Conservation (phyloP, 2,329 filamentous ascomycete genomes). For the Botrytis tulipae region DNA sequence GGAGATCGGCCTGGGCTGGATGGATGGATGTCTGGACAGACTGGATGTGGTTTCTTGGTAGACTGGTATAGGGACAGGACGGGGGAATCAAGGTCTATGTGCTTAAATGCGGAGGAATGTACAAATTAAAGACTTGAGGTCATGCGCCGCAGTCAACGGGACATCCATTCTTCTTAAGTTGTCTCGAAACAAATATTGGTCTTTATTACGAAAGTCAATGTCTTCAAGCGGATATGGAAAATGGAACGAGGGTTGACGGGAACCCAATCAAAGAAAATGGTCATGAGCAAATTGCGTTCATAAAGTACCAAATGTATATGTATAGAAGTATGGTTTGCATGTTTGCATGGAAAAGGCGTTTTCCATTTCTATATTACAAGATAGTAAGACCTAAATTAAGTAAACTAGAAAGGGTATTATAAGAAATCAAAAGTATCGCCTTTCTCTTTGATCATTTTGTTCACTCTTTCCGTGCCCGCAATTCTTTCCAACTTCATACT, state of each 20-base stretch:
- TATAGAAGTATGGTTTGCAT: constrained; percentile 20
- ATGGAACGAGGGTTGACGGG: constrained; percentile 62
- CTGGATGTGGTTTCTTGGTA: not conserved
- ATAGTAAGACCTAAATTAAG: not conserved
- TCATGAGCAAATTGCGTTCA: constrained; percentile 90
- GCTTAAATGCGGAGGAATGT: not conserved
- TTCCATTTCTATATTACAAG: constrained; percentile 17
- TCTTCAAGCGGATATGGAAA: constrained; percentile 71
- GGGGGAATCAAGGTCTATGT: constrained; percentile 23
- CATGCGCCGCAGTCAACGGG: constrained; percentile 87
- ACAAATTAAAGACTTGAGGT: constrained; percentile 82
- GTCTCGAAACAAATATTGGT: constrained; percentile 77
- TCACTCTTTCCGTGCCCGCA: constrained; percentile 76
- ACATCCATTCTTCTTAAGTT: constrained; percentile 75
- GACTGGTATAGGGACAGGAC: not conserved
- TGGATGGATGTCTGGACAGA: constrained; percentile 11
- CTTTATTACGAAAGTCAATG: constrained; percentile 73
- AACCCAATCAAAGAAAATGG: constrained; percentile 86
- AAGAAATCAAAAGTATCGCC: constrained; percentile 96
- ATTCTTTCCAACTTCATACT: constrained; percentile 83
- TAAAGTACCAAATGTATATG: constrained; percentile 43
- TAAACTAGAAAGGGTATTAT: constrained; percentile 43
- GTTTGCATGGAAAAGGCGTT: constrained; percentile 20
- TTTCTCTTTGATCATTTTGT: constrained; percentile 78
- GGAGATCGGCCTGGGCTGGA: not conserved